phyloP scores from a whole-genome alignment of 1,139 yeast species.

The Nakaseomyces nivariensis region DNA sequence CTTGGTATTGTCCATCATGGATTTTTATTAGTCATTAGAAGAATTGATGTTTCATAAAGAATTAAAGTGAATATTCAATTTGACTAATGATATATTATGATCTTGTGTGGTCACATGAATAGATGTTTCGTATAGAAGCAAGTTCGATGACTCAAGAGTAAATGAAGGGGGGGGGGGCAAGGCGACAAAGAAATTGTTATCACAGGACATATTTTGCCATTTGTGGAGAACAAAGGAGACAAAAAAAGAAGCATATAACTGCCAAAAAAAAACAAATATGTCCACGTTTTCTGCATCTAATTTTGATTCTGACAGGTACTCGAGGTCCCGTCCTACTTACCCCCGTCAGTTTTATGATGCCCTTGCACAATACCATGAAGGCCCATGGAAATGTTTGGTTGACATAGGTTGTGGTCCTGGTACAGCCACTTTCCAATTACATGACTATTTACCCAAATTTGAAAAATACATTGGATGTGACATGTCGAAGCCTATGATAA shows the following conservation, averaged over 20 bases:
- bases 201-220: too few relatives aligned
- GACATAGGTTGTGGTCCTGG: conserved; percentile 85
- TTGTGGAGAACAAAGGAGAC: background rate
- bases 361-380: conserved; percentile 35
- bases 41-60: too few relatives aligned
- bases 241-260: background rate
- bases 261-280: conserved; percentile 29
- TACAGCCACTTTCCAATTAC: conserved; percentile 51
- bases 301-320: conserved; percentile 52
- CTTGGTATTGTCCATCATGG: too few relatives aligned
- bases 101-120: background rate
- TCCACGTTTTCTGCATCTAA: conserved; percentile 51
- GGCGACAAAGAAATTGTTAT: background rate
- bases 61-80: too few relatives aligned
- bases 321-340: conserved; percentile 55
- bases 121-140: background rate
- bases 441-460: conserved; percentile 31
- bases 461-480: conserved; percentile 52
- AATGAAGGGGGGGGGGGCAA: background rate
- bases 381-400: conserved; percentile 33
- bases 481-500: conserved; percentile 52
- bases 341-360: conserved; percentile 44
- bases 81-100: too few relatives aligned
- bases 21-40: too few relatives aligned
- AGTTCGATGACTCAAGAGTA: too few relatives aligned